phyloP scores from a whole-genome alignment of 139 green algal species.

The Coelastrella sp. region DNA sequence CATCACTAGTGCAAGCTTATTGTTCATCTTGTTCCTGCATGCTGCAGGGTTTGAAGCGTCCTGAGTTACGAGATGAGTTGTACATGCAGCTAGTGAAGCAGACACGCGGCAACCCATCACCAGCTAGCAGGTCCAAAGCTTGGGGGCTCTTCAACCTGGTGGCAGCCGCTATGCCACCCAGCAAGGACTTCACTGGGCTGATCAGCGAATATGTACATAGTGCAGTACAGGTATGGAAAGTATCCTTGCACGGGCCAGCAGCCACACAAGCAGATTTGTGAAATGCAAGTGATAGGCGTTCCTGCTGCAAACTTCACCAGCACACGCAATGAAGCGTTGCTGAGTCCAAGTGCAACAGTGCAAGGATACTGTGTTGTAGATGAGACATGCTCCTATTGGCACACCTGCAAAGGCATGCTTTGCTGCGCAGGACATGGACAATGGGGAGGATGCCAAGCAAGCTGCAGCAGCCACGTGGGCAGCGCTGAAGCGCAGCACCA shows the following conservation, averaged over 20 bases:
- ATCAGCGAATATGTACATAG: conserved; percentile 94
- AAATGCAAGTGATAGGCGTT: too few species aligned
- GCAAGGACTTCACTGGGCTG: conserved; percentile 89
- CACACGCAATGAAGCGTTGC: too few species aligned
- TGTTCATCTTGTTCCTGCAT: neutral
- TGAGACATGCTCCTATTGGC: neutral
- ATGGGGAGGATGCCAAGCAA: conserved; percentile 58
- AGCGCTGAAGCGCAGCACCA: conserved; percentile 89
- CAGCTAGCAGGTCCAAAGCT: conserved; percentile 53
- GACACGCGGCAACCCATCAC: conserved; percentile 83
- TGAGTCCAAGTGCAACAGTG: neutral
- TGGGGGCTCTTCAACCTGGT: conserved; percentile 95
- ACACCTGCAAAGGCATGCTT: neutral
- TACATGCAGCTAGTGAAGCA: conserved; percentile 93
- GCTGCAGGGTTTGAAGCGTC: conserved; percentile 76
- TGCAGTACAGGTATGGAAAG: conserved; percentile 56
- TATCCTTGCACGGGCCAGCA: too few species aligned
- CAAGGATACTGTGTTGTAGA: neutral
- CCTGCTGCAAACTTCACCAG: too few species aligned
- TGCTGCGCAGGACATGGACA: conserved; percentile 45
- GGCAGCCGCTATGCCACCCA: conserved; percentile 87
- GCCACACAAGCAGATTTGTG: too few species aligned
- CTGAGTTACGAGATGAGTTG: conserved; percentile 95
- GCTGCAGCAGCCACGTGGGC: conserved; percentile 74
- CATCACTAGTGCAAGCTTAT: neutral